Percentiles rank a stretch among this genome's conserved stretches.
Evolutionary conservation across 306 rosid genomes (phyloP).

Genomic region (Vigna mungo): DNA sequence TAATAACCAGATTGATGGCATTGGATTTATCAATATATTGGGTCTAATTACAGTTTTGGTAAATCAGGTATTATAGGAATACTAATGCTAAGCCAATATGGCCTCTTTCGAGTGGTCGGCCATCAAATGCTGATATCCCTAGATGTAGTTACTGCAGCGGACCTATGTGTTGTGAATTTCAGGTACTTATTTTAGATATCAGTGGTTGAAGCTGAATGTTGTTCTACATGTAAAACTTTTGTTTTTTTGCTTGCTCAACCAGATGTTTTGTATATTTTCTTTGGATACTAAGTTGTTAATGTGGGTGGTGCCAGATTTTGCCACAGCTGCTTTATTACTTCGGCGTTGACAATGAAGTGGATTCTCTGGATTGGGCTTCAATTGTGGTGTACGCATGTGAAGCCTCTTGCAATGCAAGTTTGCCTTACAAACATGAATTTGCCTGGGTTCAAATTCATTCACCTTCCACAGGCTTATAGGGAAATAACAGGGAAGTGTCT

Average conservation of each 20-base stretch:
- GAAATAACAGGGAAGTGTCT: not conserved
- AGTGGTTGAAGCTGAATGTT: not conserved
- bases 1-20: not conserved
- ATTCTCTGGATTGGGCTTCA: conserved; percentile 20
- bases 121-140: conserved; percentile 21
- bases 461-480: not conserved
- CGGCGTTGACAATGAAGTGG: conserved; percentile 8
- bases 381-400: conserved; percentile 11
- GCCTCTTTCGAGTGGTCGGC: conserved; percentile 17
- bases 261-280: not conserved
- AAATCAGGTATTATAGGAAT: conserved; percentile 5
- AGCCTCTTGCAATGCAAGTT: conserved; percentile 4
- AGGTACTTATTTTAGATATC: not conserved
- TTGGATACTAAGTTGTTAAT: not conserved
- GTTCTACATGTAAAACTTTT: not conserved
- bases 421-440: conserved; percentile 2
- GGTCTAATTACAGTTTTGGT: not conserved
- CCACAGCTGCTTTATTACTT: conserved; percentile 1
- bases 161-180: conserved; percentile 22
- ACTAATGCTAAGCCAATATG: conserved; percentile 16
- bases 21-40: not conserved
- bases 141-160: conserved; percentile 14
- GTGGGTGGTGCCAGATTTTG: conserved; percentile 1
- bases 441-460: conserved; percentile 20
- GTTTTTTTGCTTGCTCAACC: not conserved